Conservation (phyloP, 768 basidiomycete genomes). For the Mycena pura region DNA sequence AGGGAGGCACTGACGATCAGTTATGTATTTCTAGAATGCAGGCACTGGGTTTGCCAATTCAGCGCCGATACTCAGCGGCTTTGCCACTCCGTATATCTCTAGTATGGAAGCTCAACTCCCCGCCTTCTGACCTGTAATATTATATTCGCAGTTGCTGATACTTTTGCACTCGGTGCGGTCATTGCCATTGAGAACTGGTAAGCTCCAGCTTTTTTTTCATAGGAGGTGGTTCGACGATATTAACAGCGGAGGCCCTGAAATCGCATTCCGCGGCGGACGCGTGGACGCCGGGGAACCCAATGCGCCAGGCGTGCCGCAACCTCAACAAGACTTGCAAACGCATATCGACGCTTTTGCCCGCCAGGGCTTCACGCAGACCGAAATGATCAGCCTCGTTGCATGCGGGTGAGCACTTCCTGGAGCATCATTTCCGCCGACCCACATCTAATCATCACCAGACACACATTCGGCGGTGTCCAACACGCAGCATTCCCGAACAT, state of each 20-base stretch:
- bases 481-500: conserved; percentile 6
- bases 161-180: background rate
- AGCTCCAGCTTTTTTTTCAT: background rate
- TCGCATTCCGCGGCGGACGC: conserved; percentile 17
- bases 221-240: background rate
- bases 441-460: background rate
- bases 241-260: conserved; percentile 12
- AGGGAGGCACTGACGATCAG: background rate
- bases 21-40: background rate
- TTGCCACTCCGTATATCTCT: background rate
- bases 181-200: conserved; percentile 12
- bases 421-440: background rate
- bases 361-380: conserved; percentile 8
- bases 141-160: conserved; percentile 6
- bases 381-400: conserved; percentile 16
- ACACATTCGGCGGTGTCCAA: conserved; percentile 8
- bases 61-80: background rate
- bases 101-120: no score
- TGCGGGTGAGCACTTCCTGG: conserved; percentile 2
- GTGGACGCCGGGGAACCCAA: conserved; percentile 12
- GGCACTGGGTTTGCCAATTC: background rate
- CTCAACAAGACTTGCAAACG: background rate
- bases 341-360: conserved; percentile 12
- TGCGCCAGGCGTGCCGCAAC: conserved; percentile 8
- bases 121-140: background rate